Base-by-base conservation (phyloP, 495 filamentous ascomycete genomes). In the Penicillium coprophilum region DNA sequence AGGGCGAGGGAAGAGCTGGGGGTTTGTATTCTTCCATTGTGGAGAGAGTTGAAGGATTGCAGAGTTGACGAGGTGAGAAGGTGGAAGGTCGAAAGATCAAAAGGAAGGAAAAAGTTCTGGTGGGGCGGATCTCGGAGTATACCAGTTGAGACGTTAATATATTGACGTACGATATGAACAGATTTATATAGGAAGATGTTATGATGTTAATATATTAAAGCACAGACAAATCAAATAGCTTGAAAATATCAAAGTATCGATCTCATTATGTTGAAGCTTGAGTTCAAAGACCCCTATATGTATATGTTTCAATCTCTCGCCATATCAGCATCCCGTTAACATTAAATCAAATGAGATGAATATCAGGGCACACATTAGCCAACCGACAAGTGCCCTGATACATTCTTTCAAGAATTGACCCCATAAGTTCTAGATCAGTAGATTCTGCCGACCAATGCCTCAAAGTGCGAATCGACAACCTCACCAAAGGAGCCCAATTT, bases 1-100 rank as follows among this genome's bases (percentile, higher is more conserved):
- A 86, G 50, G 83, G 85, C 17, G 78, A 59, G 20, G 90, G 90
- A 59, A 89, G 87, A 53, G 80, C 70, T 34, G 77, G 78, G 23
- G 72, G 71, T 21, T 60, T 71, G 50, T 75, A 73, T 38, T 65
- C 58, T 44, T 55, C 56, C 56, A 64, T 60, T 17, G 32, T 56
- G 56, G 31, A n/a, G n/a, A n/a, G n/a, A n/a, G n/a, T n/a, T n/a
- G n/a, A n/a, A n/a, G n/a, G n/a, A n/a, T n/a, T n/a, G n/a, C n/a
- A n/a, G 40, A 7, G 30, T 6, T 31, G 27, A 12, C 19, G 31
- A n/a, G 48, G 4, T 30, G 6, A 31, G 8, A 3, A 36, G 41
- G 8, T 47, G 30, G 28, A 50, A 38, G 28, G 30, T 11, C 10
- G 27, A 17, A 21, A 27, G 12, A 10, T 43, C 2, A 8, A 12